Base-by-base conservation (phyloP, 306 rosid genomes). In the Cicer cuneatum region DNA sequence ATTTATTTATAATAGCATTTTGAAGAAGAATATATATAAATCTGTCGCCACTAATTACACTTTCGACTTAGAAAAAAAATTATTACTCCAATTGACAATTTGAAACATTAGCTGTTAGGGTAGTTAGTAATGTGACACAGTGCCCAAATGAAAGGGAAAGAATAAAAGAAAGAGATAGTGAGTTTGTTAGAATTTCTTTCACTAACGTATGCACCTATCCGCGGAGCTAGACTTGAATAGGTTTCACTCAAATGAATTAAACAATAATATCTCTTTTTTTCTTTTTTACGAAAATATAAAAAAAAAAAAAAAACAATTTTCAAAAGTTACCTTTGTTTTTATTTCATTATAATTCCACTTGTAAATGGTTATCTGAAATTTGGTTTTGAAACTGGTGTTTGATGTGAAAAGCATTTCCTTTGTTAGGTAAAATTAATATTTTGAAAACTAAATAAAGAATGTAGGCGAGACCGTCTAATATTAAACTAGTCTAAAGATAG, bases 111-210 rank as follows among this genome's bases (percentile, higher is more conserved):
- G 76, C 60, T 84, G 85, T 84, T 84, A 77, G 81, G 83, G 85
- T 85, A 57, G 88, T 85, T 81, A 85, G 83, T 78, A 85, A 71
- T 80, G 86, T 85, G 86, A 85, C 89, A 76, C 59, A 69, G 73
- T 76, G 84, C 83, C 85, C 83, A 80, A 77, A 82, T 85, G 81
- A 81, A 53, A 84, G 72, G 66, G 81, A 84, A 41, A 84, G 80
- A 76, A 41, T 53, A 62, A 69, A 42, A 76, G 78, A 42, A 53
- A 69, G 64, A 54, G 46, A 18, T 6, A 59, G 81, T 35, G 81
- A 77, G 82, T 82, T 82, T 82, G 80, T 78, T 82, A 82, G 80
- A 78, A 70, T 51, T 77, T 66, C 77, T 59, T 72, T 77, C 77
- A 43, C 56, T 38, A 53, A 40, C 21, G 35, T 29, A 29, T 29